Evolutionary conservation across 345 rosid species (phyloP).

Genomic region (Zanthoxylum bungeanum): DNA sequence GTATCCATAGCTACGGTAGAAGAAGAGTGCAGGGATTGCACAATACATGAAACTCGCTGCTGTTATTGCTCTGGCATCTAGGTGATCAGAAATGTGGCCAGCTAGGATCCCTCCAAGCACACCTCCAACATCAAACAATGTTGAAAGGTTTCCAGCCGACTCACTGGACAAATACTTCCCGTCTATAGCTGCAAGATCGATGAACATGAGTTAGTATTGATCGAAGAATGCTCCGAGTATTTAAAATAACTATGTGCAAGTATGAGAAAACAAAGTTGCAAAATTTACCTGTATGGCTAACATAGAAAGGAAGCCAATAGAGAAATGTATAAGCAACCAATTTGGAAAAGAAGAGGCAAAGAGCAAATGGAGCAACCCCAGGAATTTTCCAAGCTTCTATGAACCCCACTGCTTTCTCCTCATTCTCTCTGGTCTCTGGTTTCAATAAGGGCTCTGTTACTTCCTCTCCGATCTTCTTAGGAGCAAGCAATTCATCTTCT

Average conservation of each 20-base stretch:
- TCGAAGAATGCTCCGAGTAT: neutral
- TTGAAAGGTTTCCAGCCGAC: slow-evolving; percentile 82
- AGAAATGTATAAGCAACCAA: slow-evolving; percentile 96
- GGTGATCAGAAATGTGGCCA: slow-evolving; percentile 80
- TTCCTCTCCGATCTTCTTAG: too few species aligned
- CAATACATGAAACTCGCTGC: slow-evolving; percentile 94
- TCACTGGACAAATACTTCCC: slow-evolving; percentile 75
- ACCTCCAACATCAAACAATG: slow-evolving; percentile 91
- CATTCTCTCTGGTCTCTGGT: slow-evolving; percentile 28
- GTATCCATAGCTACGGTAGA: slow-evolving; percentile 80
- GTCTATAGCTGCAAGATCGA: slow-evolving; percentile 59
- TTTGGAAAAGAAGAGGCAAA: slow-evolving; percentile 92
- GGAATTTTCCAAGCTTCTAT: slow-evolving; percentile 93
- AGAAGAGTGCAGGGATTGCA: slow-evolving; percentile 81
- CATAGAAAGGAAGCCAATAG: slow-evolving; percentile 97
- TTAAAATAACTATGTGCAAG: neutral
- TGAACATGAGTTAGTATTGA: slow-evolving; percentile 15
- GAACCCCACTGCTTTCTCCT: slow-evolving; percentile 77
- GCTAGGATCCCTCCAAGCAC: slow-evolving; percentile 94
- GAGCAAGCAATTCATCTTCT: too few species aligned
- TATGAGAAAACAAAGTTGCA: neutral
- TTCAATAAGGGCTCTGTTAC: slow-evolving; percentile 50
- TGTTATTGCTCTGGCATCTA: slow-evolving; percentile 86
- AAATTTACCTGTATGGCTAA: slow-evolving; percentile 79
- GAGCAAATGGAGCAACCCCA: slow-evolving; percentile 90